Evolutionary conservation across 768 basidiomycete genomes (phyloP).

Genomic region (Boletus edulis): DNA sequence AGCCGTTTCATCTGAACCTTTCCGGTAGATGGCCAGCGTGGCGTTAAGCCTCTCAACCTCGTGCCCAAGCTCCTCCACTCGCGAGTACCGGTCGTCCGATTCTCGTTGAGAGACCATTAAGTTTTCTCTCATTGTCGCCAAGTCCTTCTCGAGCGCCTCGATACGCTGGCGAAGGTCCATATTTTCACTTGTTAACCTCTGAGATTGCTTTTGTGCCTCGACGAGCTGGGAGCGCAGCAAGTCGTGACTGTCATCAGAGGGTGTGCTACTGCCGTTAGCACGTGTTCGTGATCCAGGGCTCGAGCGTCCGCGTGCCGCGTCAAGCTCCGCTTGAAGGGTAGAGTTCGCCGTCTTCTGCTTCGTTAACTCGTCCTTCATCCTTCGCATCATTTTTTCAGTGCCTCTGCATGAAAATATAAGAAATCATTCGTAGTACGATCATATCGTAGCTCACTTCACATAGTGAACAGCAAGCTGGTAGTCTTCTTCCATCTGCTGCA

Average conservation of each 20-base stretch:
- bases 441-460: constrained; percentile 72
- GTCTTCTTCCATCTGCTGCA: constrained; percentile 91
- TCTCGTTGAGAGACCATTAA: constrained; percentile 73
- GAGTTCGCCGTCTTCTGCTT: constrained; percentile 85
- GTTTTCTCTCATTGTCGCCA: constrained; percentile 66
- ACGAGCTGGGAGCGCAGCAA: constrained; percentile 65
- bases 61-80: constrained; percentile 76
- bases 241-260: constrained; percentile 71
- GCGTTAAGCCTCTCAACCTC: constrained; percentile 76
- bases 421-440: constrained; percentile 9
- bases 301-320: constrained; percentile 60
- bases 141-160: constrained; percentile 71
- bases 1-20: constrained; percentile 72
- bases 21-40: constrained; percentile 70
- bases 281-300: constrained; percentile 49
- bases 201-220: constrained; percentile 76
- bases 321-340: constrained; percentile 81
- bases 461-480: constrained; percentile 97
- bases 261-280: constrained; percentile 76
- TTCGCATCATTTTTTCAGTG: constrained; percentile 96
- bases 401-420: constrained; percentile 51
- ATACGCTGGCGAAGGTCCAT: constrained; percentile 72
- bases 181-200: constrained; percentile 71
- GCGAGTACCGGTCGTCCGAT: constrained; percentile 71
- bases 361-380: constrained; percentile 92